A percentile compares a stretch with the other conserved stretches of the same genome.
These are phyloP conservation scores for Aegilops bicornis DNA, from an alignment of 176 grass and related monocot genomes.

Conservation along the genomic window DNA sequence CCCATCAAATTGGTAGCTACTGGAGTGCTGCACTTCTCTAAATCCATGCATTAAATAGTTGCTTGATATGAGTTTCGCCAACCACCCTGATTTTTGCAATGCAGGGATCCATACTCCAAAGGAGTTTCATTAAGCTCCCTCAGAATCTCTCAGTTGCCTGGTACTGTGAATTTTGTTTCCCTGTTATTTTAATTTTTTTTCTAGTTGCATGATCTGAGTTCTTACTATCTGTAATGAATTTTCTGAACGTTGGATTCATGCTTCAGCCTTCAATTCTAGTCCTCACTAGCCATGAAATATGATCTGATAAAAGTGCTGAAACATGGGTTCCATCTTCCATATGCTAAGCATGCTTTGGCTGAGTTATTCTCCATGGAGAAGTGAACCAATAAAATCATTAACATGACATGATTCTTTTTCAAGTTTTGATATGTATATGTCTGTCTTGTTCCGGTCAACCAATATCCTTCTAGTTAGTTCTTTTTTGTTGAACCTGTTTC, in stretches of 20 bases:
- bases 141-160: conserved; percentile 56
- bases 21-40: conserved; percentile 7
- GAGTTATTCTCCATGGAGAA: background rate
- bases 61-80: conserved; percentile 31
- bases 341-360: background rate
- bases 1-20: conserved; percentile 78
- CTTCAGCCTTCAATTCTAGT: background rate
- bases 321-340: background rate
- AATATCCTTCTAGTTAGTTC: too few species aligned
- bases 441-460: too few species aligned
- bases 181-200: background rate
- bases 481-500: too few species aligned
- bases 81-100: conserved; percentile 48
- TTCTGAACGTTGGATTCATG: background rate
- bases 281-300: background rate
- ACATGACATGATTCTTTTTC: too few species aligned
- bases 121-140: conserved; percentile 57
- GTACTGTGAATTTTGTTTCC: conserved; percentile 22
- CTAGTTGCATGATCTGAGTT: background rate
- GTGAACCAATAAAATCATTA: too few species aligned
- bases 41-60: conserved; percentile 23
- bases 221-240: background rate
- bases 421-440: too few species aligned
- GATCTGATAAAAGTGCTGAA: background rate
- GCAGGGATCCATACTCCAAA: conserved; percentile 83